A percentile compares a stretch with the other conserved stretches of the same genome.
phyloP scores from a whole-genome alignment of 768 basidiomycete genomes.

The Boletus subparvulus region DNA sequence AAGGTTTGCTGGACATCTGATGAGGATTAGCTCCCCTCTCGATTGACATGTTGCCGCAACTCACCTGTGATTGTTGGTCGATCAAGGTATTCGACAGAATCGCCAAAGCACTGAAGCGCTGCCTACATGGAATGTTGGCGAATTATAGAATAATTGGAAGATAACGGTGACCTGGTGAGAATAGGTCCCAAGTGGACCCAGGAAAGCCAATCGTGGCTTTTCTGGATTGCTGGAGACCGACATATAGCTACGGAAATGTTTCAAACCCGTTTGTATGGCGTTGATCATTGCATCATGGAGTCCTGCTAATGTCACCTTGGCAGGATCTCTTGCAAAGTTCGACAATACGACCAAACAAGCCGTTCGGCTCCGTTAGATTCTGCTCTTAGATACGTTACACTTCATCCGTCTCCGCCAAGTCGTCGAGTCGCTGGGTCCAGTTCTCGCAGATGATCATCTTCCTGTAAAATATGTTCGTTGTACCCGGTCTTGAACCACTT shows the following conservation, averaged over 20 bases:
- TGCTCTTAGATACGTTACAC: too few relatives aligned
- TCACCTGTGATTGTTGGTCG: constrained; percentile 41
- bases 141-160: not conserved
- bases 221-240: not conserved
- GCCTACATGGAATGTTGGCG: constrained; percentile 40
- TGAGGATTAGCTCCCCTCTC: not conserved
- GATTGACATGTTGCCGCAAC: constrained; percentile 3
- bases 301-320: not conserved
- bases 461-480: too few relatives aligned
- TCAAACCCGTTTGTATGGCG: constrained; percentile 2
- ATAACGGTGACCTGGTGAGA: constrained; percentile 53
- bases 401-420: not conserved
- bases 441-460: too few relatives aligned
- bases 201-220: constrained; percentile 44
- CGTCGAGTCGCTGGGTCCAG: too few relatives aligned
- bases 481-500: too few relatives aligned
- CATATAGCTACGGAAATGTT: constrained; percentile 12
- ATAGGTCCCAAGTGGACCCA: constrained; percentile 72
- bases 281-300: constrained; percentile 1
- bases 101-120: constrained; percentile 46
- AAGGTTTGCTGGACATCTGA: constrained; percentile 62
- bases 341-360: too few relatives aligned
- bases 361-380: too few relatives aligned
- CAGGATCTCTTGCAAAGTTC: not conserved
- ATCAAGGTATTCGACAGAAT: constrained; percentile 43